Evolutionary conservation across 768 basidiomycete species (phyloP), one percentile per base, ranked within the genome.

Genomic region (Termitomyces sp.): DNA sequence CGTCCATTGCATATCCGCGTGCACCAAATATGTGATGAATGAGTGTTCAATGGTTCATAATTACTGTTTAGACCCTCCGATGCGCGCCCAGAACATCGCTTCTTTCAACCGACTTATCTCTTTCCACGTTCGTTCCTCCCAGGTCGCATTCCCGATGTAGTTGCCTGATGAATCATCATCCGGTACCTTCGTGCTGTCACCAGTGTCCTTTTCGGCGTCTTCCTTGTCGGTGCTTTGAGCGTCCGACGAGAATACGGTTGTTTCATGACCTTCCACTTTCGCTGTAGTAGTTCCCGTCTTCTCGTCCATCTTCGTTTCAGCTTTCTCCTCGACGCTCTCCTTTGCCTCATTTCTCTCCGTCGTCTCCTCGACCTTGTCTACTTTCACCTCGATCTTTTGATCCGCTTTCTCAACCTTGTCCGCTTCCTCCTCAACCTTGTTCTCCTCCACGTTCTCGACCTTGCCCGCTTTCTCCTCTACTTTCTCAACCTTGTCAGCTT

Each of bases 81-180:
- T 70, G 53, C 92, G 73, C 21, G 91, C 88, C 87, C 84, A 93
- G 67, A 89, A 94, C 89, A 94, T 88, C 42, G 89, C 86, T 68
- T 93, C 89, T 57, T 84, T 81, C 60, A 94, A 67, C 43, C 77
- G 77, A 17, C 83, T 76, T 19, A 94, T 67, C 71, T 91, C 88
- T 64, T 85, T 87, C 90, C 91, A 94, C 19, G 88, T 85, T 50
- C 84, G 78, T 67, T 93, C 91, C 68, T 93, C 91, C 91, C 92
- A 93, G 4, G 86, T 89, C 28, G 78, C 72, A 45, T 88, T 82
- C 14, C 84, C 80, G 27, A 89, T 76, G 57, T 80, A 89, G 28
- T 73, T 70, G 16, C 74, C 75, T 9, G 27, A 28, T 16, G 62
- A 62, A 46, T 77, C 75, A 34, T 63, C 63, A 10, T 61, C 50